phyloP scores from a whole-genome alignment of 2,329 filamentous ascomycete species.

The Nannizzia gypsea region DNA sequence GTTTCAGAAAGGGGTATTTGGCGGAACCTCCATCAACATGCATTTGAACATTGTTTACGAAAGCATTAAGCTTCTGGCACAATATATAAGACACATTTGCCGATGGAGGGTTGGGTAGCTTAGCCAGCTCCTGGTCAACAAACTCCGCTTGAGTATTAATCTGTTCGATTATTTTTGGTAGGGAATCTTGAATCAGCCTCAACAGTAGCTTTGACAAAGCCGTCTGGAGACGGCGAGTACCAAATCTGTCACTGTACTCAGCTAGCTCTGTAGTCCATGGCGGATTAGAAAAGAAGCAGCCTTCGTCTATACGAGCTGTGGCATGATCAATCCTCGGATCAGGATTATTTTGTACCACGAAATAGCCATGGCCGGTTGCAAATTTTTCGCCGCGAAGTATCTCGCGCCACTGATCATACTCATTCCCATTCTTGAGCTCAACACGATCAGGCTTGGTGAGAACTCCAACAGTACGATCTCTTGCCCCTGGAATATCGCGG shows the following conservation, averaged over 20 bases:
- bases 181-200: conserved; percentile 32
- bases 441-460: conserved; percentile 76
- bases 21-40: conserved; percentile 42
- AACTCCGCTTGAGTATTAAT: conserved; percentile 37
- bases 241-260: conserved; percentile 37
- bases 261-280: conserved; percentile 39
- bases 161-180: conserved; percentile 28
- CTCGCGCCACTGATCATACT: conserved; percentile 47
- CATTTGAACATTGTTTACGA: conserved; percentile 44
- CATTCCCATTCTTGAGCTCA: conserved; percentile 38
- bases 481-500: conserved; percentile 41
- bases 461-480: conserved; percentile 56
- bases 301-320: conserved; percentile 40
- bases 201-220: conserved; percentile 40
- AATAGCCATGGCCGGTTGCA: conserved; percentile 61
- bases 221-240: conserved; percentile 40
- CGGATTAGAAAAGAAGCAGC: conserved; percentile 36
- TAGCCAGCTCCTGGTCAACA: conserved; percentile 45
- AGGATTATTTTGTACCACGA: conserved; percentile 54
- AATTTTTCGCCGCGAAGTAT: conserved; percentile 55
- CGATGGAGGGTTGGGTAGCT: conserved; percentile 53
- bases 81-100: conserved; percentile 57
- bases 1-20: conserved; percentile 31
- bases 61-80: conserved; percentile 45
- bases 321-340: conserved; percentile 34